Conservation (phyloP, 495 filamentous ascomycete genomes). For the Neohortaea acidophila region DNA sequence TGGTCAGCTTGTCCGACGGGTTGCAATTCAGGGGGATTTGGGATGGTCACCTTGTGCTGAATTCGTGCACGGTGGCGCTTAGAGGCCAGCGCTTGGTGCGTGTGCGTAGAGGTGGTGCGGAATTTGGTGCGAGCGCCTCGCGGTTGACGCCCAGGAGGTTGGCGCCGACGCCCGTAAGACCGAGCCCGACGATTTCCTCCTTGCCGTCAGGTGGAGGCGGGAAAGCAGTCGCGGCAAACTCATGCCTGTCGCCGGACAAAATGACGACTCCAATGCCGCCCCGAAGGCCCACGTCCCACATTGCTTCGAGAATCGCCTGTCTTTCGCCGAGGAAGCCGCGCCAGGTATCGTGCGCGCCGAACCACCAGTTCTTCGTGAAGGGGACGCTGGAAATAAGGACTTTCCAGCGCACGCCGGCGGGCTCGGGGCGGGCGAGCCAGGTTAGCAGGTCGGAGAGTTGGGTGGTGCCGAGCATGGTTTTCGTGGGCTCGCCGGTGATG, state of each 20-base stretch:
- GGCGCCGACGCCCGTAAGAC: conserved; percentile 7
- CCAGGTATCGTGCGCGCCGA: conserved; percentile 79
- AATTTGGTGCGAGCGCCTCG: conserved; percentile 15
- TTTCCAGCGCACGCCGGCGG: conserved; percentile 77
- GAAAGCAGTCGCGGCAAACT: conserved; percentile 85
- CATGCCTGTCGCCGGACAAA: conserved; percentile 79
- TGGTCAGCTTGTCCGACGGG: too few species aligned
- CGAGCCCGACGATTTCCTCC: conserved; percentile 15
- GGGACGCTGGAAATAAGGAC: conserved; percentile 75
- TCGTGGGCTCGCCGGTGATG: conserved; percentile 37
- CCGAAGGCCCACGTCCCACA: conserved; percentile 64
- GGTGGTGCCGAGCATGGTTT: conserved; percentile 70
- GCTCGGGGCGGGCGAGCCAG: conserved; percentile 55
- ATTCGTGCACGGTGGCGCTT: conserved; percentile 59
- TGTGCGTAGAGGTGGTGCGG: conserved; percentile 22
- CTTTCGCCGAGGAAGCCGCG: conserved; percentile 74
- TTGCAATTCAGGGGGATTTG: too few species aligned
- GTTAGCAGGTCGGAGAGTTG: conserved; percentile 67
- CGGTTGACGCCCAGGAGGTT: conserved; percentile 3
- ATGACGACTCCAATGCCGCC: conserved; percentile 66
- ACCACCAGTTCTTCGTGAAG: conserved; percentile 92
- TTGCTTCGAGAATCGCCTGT: conserved; percentile 62
- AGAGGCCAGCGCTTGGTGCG: conserved; percentile 34
- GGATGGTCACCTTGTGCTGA: too few species aligned
- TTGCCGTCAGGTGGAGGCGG: conserved; percentile 42